Evolutionary conservation across 2,329 filamentous ascomycete genomes (phyloP).

Genomic region (Coniochaeta ligniaria): DNA sequence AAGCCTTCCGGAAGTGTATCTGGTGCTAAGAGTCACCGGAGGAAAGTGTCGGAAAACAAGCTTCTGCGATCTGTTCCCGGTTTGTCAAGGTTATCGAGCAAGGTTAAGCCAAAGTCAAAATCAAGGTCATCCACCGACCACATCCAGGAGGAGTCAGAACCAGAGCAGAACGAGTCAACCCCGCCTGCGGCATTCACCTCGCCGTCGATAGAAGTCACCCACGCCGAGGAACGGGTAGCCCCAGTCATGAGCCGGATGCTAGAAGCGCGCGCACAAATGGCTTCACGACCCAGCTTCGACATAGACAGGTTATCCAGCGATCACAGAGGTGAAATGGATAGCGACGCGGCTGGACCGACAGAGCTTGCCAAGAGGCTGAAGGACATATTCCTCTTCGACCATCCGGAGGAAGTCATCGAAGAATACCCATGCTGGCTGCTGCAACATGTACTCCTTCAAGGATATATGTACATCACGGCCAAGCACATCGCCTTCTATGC

Average conservation of each 20-base stretch:
- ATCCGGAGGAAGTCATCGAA: constrained; percentile 78
- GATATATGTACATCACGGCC: constrained; percentile 91
- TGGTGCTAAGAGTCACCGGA: constrained; percentile 33
- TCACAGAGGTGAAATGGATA: constrained; percentile 21
- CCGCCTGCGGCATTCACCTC: constrained; percentile 12
- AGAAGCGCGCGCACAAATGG: constrained; percentile 61
- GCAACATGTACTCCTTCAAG: constrained; percentile 85
- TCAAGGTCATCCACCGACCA: constrained; percentile 18
- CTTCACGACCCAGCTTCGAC: constrained; percentile 50
- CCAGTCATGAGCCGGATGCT: constrained; percentile 74
- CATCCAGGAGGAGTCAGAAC: constrained; percentile 21
- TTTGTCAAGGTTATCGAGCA: constrained; percentile 30
- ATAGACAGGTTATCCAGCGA: constrained; percentile 38
- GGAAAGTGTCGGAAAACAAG: constrained; percentile 57
- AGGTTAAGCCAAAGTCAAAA: constrained; percentile 30
- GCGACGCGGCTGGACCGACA: constrained; percentile 36
- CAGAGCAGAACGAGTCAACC: constrained; percentile 11
- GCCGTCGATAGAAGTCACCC: constrained; percentile 19
- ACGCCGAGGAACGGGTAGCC: constrained; percentile 42
- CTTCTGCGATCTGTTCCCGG: constrained; percentile 59
- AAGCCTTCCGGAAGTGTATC: constrained; percentile 2
- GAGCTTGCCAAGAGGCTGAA: constrained; percentile 65
- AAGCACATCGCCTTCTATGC: constrained; percentile 96
- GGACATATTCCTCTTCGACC: constrained; percentile 79
- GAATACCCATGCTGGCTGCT: constrained; percentile 93